These are phyloP conservation scores for Fusarium irregulare DNA, from an alignment of 2,329 filamentous ascomycete genomes.

Conservation along the genomic window DNA sequence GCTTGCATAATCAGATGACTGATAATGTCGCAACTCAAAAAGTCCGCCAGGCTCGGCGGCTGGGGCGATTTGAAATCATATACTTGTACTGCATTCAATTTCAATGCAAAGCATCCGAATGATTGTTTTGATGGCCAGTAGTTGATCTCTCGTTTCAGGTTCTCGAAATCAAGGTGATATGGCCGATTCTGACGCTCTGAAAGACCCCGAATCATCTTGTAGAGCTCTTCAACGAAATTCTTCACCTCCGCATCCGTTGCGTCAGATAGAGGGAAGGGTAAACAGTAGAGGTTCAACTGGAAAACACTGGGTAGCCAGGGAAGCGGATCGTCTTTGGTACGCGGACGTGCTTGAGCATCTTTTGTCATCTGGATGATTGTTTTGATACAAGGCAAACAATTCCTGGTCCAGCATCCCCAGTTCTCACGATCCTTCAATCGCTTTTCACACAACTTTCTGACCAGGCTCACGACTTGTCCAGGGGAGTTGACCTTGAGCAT, in stretches of 20 bases:
- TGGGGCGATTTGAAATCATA: conserved; percentile 5
- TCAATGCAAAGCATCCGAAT: conserved; percentile 23
- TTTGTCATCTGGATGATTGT: conserved; percentile 34
- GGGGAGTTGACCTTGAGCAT: conserved; percentile 5
- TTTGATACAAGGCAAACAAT: conserved; percentile 39
- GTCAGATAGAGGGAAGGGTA: conserved; percentile 28
- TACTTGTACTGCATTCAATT: background rate
- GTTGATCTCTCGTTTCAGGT: conserved; percentile 23
- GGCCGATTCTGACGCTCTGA: conserved; percentile 19
- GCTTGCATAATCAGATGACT: conserved; percentile 9
- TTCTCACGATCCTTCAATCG: conserved; percentile 4
- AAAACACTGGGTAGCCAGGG: conserved; percentile 30
- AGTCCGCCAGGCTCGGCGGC: conserved; percentile 24
- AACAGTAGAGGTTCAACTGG: conserved; percentile 14
- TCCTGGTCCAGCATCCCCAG: conserved; percentile 34
- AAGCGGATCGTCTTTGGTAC: background rate
- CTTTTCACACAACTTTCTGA: background rate
- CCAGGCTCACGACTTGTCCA: conserved; percentile 2
- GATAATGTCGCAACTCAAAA: conserved; percentile 37
- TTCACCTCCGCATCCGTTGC: conserved; percentile 2
- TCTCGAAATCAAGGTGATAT: conserved; percentile 42
- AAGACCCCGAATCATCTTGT: conserved; percentile 24
- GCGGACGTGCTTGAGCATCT: background rate
- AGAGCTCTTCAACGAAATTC: conserved; percentile 22
- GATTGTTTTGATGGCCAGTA: background rate